A percentile compares a stretch with the other conserved stretches of the same genome.
Evolutionary conservation across 768 basidiomycete genomes (phyloP).

Genomic region (Gautieria morchelliformis): DNA sequence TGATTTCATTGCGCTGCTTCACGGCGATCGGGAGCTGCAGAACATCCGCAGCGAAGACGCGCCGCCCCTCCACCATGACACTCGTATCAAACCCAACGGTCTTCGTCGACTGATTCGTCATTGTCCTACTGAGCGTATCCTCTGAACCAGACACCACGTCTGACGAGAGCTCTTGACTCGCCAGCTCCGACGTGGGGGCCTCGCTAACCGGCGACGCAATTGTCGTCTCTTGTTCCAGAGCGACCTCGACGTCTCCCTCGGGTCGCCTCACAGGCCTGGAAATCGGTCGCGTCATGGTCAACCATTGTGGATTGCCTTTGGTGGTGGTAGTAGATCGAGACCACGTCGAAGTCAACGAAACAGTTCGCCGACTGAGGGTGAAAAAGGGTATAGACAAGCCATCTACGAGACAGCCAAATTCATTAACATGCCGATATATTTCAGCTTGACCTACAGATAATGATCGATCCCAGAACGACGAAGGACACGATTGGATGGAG

Average conservation of each 20-base stretch:
- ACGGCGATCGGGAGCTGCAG: background rate
- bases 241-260: background rate
- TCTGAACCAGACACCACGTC: background rate
- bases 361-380: constrained; percentile 27
- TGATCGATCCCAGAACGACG: constrained; percentile 76
- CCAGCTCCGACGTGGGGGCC: background rate
- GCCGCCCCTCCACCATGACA: constrained; percentile 68
- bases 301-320: background rate
- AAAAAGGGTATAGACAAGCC: constrained; percentile 46
- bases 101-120: background rate
- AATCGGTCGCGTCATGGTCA: background rate
- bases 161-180: background rate
- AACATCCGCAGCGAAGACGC: constrained; percentile 42
- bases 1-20: too few relatives aligned
- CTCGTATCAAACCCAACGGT: constrained; percentile 57
- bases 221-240: background rate
- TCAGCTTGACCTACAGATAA: constrained; percentile 50
- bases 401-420: constrained; percentile 17
- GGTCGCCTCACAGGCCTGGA: background rate
- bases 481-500: constrained; percentile 84
- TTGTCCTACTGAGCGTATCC: background rate
- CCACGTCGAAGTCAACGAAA: constrained; percentile 1
- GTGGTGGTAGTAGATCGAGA: background rate
- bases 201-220: background rate
- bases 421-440: background rate